These are phyloP conservation scores for Alternaria ventricosa DNA, from an alignment of 2,329 filamentous ascomycete genomes.

Conservation along the genomic window DNA sequence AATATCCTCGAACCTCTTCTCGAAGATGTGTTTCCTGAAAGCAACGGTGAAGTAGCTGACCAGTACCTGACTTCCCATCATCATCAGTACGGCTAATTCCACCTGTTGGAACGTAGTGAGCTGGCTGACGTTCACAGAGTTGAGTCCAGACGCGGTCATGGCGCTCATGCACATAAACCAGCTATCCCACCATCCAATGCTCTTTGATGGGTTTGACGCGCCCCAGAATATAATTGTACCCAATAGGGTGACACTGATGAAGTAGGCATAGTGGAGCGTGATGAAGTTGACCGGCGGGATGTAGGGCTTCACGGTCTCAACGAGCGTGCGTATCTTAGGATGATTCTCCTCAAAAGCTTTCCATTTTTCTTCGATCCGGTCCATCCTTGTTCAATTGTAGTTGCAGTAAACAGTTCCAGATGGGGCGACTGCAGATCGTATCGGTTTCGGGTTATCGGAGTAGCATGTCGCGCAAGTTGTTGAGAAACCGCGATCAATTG, in stretches of 20 bases:
- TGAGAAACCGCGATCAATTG: neutral
- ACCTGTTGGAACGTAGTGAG: conserved; percentile 22
- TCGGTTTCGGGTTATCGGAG: conserved; percentile 8
- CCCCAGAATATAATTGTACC: conserved; percentile 31
- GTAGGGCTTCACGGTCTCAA: conserved; percentile 22
- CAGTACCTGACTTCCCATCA: conserved; percentile 29
- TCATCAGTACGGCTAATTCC: conserved; percentile 29
- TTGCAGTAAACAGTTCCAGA: conserved; percentile 8
- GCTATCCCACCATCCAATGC: conserved; percentile 32
- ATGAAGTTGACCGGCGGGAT: conserved; percentile 32
- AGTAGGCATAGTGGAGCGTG: conserved; percentile 31
- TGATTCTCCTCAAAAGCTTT: conserved; percentile 11
- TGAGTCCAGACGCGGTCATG: conserved; percentile 23
- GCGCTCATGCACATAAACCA: conserved; percentile 27
- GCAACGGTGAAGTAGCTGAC: conserved; percentile 29
- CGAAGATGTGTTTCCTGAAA: conserved; percentile 31
- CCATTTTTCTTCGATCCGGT: conserved; percentile 14
- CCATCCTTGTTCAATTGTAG: conserved; percentile 12
- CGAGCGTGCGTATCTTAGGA: conserved; percentile 12
- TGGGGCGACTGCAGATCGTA: neutral
- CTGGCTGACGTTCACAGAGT: conserved; percentile 30
- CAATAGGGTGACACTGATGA: conserved; percentile 20
- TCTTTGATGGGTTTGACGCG: conserved; percentile 24
- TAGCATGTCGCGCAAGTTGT: conserved; percentile 10
- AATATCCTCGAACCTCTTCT: conserved; percentile 32